Base-by-base conservation (phyloP, 2,329 filamentous ascomycete genomes). In the Aschersonia sp. region DNA sequence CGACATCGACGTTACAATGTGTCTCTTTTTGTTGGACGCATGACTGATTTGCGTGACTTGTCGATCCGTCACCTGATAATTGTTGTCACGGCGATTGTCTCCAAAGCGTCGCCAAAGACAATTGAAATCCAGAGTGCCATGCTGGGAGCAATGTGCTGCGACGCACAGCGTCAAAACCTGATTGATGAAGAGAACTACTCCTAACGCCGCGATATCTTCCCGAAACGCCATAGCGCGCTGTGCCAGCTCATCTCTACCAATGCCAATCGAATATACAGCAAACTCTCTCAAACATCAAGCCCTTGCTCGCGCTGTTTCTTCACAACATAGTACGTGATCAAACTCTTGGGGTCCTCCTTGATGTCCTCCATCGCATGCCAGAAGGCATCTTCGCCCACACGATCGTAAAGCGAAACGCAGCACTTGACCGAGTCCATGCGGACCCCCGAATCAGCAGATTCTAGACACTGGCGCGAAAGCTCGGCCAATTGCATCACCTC, bases 251-350 rank as follows among this genome's bases (percentile, higher is more conserved):
- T 2, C 7, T 12, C 12, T 38, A 12, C 32, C 4, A 38, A 38
- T 38, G 7, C 12, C 32, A 7, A 7, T 12, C 32, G 32, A 38
- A 7, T 12, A 12, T 38, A 4, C 32, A 38, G 32, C 32, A 7
- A 38, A 38, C 32, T 7, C 7, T 12, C 12, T 12, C 12, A 38
- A 7, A 38, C 32, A 7, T 9, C 32, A 7, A 38, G 32, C 6
- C 48, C 56, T 49, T 62, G 60, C 63, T 83, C 79, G 47, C 78
- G 68, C 63, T 83, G 78, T 60, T 73, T 72, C 70, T 82, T 82
- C 41, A 85, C 84, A 57, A 89, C 82, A 62, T 89, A 89, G 60
- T 89, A 89, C 7, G 83, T 89, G 56, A 89, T 80, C 51, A 89
- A 63, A 54, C 82, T 88, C 68, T 87, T 78, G 29, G 84, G 78